Conservation (phyloP, 495 filamentous ascomycete species). For the Penicillium roqueforti region DNA sequence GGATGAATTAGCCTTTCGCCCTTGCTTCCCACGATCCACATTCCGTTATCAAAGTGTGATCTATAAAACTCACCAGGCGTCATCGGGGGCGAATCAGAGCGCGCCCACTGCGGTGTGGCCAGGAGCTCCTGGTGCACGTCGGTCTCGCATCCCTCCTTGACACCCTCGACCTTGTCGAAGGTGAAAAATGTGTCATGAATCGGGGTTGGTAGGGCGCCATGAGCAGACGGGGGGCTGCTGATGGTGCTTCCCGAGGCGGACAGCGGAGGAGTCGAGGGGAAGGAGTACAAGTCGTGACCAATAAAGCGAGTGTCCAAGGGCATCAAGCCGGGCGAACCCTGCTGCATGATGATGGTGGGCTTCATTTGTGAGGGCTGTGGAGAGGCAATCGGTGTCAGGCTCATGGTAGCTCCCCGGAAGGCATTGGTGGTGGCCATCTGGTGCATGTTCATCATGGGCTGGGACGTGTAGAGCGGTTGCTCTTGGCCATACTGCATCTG, state of each 20-base stretch:
- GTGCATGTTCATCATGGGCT: constrained; percentile 67
- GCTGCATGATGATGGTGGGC: constrained; percentile 66
- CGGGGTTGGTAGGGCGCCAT: constrained; percentile 75
- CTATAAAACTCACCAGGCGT: constrained; percentile 77
- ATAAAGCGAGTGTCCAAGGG: constrained; percentile 73
- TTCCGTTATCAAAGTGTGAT: constrained; percentile 10
- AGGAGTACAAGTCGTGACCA: constrained; percentile 64
- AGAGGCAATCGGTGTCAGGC: constrained; percentile 72
- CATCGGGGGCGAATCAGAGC: constrained; percentile 76
- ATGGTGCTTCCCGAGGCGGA: constrained; percentile 79
- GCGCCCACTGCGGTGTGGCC: constrained; percentile 70
- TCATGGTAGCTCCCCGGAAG: constrained; percentile 47
- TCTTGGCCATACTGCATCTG: constrained; percentile 46
- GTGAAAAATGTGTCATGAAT: constrained; percentile 74
- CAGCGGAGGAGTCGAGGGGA: constrained; percentile 83
- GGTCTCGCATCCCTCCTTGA: constrained; percentile 76
- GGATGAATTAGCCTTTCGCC: constrained; percentile 23
- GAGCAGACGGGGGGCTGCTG: constrained; percentile 79
- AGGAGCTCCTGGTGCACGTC: constrained; percentile 73
- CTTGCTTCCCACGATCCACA: constrained; percentile 18
- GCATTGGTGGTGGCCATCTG: constrained; percentile 62
- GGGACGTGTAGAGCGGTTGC: constrained; percentile 35
- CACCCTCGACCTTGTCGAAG: constrained; percentile 68
- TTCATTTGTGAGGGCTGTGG: constrained; percentile 73
- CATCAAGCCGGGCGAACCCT: constrained; percentile 67